A percentile compares a stretch with the other conserved stretches of the same genome.
Evolutionary conservation across 768 basidiomycete genomes (phyloP).

Genomic region (Coprinopsis sp.): DNA sequence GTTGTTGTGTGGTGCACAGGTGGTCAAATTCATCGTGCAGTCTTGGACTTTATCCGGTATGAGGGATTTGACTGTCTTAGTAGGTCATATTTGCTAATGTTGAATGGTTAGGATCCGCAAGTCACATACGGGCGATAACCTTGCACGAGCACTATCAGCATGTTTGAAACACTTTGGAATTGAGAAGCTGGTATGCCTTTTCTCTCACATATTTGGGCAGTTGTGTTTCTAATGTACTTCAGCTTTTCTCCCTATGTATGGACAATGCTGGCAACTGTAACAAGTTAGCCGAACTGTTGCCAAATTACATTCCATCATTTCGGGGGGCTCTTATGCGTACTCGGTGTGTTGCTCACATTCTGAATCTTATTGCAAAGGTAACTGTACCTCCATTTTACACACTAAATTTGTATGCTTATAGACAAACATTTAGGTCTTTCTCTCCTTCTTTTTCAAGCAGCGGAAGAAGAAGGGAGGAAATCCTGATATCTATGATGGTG

Average conservation of each 20-base stretch:
- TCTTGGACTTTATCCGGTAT: conserved; percentile 31
- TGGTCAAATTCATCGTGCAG: conserved; percentile 23
- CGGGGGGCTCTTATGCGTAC: conserved; percentile 13
- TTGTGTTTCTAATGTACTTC: conserved; percentile 7
- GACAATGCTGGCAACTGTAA: conserved; percentile 31
- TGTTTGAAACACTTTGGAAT: conserved; percentile 25
- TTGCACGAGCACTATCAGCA: conserved; percentile 20
- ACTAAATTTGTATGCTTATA: conserved; percentile 5
- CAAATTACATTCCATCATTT: conserved; percentile 19
- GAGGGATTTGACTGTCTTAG: background rate
- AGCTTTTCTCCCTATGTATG: conserved; percentile 27
- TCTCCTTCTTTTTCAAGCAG: conserved; percentile 24
- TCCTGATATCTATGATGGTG: conserved; percentile 1
- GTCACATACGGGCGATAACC: conserved; percentile 24
- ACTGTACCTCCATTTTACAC: conserved; percentile 1
- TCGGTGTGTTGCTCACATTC: conserved; percentile 27
- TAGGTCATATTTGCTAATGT: conserved; percentile 1
- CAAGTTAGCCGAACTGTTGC: conserved; percentile 18
- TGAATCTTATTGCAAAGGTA: conserved; percentile 32
- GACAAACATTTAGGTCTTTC: conserved; percentile 17
- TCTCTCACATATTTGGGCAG: background rate
- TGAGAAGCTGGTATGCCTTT: conserved; percentile 19
- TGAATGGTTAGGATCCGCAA: conserved; percentile 21
- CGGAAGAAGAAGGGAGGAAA: conserved; percentile 15
- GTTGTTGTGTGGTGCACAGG: conserved; percentile 25